These are phyloP conservation scores for Lolium multiflorum DNA, from an alignment of 176 grass and related monocot genomes.

Conservation along the genomic window DNA sequence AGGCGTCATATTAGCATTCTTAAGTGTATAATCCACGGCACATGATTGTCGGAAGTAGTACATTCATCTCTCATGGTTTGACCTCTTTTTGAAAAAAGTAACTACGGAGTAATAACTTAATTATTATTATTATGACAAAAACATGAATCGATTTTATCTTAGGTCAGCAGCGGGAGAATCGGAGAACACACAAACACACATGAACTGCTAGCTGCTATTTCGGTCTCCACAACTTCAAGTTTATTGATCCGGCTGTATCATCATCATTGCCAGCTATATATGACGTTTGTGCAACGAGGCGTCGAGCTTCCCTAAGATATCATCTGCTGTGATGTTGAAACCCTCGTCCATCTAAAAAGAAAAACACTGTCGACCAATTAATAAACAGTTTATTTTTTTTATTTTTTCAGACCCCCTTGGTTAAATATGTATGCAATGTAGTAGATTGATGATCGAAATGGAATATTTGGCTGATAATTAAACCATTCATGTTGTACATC, in stretches of 20 bases:
- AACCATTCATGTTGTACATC: too few species aligned
- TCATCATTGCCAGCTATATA: not conserved
- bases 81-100: too few species aligned
- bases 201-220: too few species aligned
- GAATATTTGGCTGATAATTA: not conserved
- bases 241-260: not conserved
- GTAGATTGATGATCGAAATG: not conserved
- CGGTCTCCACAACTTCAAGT: not conserved
- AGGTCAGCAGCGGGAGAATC: too few species aligned
- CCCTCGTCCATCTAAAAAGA: conserved; percentile 32
- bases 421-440: not conserved
- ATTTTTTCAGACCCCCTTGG: not conserved
- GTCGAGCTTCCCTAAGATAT: conserved; percentile 1
- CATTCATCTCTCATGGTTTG: not conserved
- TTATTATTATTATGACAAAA: too few species aligned
- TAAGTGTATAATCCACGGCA: not conserved
- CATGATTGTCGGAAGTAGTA: not conserved
- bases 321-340: conserved; percentile 14
- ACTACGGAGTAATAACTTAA: too few species aligned
- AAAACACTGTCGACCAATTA: not conserved
- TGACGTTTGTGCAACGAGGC: not conserved
- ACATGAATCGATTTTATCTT: too few species aligned
- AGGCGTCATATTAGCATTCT: not conserved
- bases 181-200: too few species aligned
- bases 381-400: not conserved